phyloP scores from a whole-genome alignment of 1,139 yeast genomes.

The Sugiyamaella grinbergsii region DNA sequence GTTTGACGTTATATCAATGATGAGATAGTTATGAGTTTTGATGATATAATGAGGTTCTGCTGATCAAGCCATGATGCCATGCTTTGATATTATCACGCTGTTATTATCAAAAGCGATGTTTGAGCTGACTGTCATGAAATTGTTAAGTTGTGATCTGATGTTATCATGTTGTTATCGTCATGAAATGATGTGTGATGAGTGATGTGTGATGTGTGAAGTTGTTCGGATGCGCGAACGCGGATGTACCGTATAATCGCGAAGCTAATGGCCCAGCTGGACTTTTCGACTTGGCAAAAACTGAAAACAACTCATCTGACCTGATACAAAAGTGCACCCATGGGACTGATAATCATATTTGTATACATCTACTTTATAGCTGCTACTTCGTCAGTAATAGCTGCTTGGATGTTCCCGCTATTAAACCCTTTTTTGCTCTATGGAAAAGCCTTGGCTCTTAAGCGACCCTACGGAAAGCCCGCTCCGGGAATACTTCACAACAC shows the following conservation, averaged over 20 bases:
- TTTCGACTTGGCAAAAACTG: background rate
- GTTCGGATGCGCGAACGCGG: background rate
- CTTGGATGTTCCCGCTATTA: constrained; percentile 33
- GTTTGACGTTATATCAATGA: too few species aligned
- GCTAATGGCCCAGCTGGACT: background rate
- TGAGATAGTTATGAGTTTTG: too few species aligned
- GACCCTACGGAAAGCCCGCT: background rate
- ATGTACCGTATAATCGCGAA: background rate
- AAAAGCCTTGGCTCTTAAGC: constrained; percentile 28
- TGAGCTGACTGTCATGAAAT: too few species aligned
- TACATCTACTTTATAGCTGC: constrained; percentile 4
- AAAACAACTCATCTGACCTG: background rate
- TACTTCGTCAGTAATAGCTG: constrained; percentile 33
- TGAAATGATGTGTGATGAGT: too few species aligned
- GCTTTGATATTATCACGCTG: too few species aligned
- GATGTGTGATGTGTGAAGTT: too few species aligned
- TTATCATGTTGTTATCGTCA: too few species aligned
- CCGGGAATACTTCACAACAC: background rate
- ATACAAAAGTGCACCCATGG: background rate
- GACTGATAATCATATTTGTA: background rate
- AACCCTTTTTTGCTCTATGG: constrained; percentile 35
- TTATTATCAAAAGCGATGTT: too few species aligned
- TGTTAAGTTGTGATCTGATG: too few species aligned
- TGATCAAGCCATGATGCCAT: too few species aligned
- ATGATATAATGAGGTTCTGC: too few species aligned